phyloP scores from a whole-genome alignment of 2,329 filamentous ascomycete genomes.

The Pseudogymnoascus pannorum region DNA sequence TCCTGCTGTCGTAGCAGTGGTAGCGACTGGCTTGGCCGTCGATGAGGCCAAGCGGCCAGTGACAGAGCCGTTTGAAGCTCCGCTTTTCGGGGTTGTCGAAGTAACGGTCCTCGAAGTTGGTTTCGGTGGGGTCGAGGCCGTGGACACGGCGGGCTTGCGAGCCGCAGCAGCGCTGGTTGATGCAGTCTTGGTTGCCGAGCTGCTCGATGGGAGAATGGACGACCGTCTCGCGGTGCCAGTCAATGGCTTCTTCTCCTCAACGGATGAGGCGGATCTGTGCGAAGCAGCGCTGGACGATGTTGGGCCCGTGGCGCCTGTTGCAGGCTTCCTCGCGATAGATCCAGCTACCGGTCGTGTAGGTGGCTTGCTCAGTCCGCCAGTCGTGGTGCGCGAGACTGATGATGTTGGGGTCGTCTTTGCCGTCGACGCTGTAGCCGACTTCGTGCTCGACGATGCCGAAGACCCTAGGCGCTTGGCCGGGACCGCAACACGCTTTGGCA shows the following conservation, averaged over 20 bases:
- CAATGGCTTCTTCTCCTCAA: constrained; percentile 27
- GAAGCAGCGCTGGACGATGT: constrained; percentile 22
- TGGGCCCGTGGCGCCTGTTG: constrained; percentile 25
- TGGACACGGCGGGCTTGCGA: constrained; percentile 24
- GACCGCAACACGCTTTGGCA: constrained; percentile 22
- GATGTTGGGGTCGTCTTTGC: constrained; percentile 14
- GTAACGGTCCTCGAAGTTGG: constrained; percentile 31
- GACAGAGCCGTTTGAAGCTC: constrained; percentile 25
- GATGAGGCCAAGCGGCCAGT: constrained; percentile 31
- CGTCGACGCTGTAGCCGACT: constrained; percentile 21
- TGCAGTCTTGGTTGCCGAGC: constrained; percentile 1
- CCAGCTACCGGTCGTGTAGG: constrained; percentile 25
- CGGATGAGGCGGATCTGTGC: constrained; percentile 24
- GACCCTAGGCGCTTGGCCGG: constrained; percentile 23
- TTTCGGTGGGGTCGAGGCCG: constrained; percentile 30
- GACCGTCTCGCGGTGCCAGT: constrained; percentile 9
- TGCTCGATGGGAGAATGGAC: constrained; percentile 11
- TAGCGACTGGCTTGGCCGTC: constrained; percentile 26
- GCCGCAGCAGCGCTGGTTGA: constrained; percentile 21
- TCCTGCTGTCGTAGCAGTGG: constrained; percentile 34
- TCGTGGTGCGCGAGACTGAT: constrained; percentile 22
- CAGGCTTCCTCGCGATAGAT: constrained; percentile 24
- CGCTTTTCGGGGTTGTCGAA: constrained; percentile 30
- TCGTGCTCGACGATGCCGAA: constrained; percentile 17
- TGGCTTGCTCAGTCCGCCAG: constrained; percentile 28